Evolutionary conservation across 2,329 filamentous ascomycete species (phyloP), one percentile per base, ranked within the genome.

Genomic region (Didymella arachidicola): DNA sequence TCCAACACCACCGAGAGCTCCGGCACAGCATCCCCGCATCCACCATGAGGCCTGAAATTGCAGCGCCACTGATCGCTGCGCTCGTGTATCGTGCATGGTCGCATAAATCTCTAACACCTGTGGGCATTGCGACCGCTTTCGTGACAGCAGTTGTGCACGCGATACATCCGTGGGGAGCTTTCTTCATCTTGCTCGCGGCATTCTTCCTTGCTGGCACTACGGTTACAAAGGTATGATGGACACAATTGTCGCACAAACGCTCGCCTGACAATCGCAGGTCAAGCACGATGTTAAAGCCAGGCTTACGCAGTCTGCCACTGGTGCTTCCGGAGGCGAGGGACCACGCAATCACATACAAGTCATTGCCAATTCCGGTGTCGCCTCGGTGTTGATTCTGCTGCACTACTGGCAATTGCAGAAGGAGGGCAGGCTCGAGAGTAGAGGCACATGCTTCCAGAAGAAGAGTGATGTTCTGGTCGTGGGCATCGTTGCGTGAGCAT

Each of bases 101-200:
- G 4, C 67, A 72, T 22, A 78, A 78, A 55, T 93, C 89, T 25
- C 84, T 99, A 38, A 98, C 94, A 0, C 86, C 89, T 0, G 79
- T 83, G 7, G 94, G 93, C 60, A 86, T 97, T 67, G 67, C 89
- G 36, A 85, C 86, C 12, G 94, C 94, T 3, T 81, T 83, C 5
- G 69, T 89, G 42, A 96, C 93, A 4, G 93, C 92, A 4, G 76
- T 85, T 44, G 86, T 90, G 11, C 95, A 99, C 76, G 92, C 93
- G 16, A 79, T 93, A n/a, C 93, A 98, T 77, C 94, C 94, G 3
- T 97, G 92, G 89, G 91, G 91, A 60, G 81, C 93, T n/a, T 93
- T 92, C n/a, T 96, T 97, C 79, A 85, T 85, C 27, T 83, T 97
- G 11, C 83, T 98, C 2, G 85, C 86, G 48, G 85, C 93, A 34